These are phyloP conservation scores for Nicotiana knightiana DNA, from an alignment of 257 asterid genomes.

Conservation along the genomic window DNA sequence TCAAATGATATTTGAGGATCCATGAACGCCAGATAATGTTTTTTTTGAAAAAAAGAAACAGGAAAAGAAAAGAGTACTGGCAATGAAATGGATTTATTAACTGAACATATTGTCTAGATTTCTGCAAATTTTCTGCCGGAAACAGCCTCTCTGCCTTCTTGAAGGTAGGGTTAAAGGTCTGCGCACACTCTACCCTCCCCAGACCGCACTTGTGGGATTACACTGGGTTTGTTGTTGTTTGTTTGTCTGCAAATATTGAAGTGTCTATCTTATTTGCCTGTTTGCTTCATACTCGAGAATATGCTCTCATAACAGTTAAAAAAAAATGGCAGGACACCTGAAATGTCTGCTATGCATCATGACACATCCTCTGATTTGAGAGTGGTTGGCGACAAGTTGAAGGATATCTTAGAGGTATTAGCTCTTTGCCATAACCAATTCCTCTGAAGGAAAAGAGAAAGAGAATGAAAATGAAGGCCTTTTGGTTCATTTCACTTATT, in stretches of 20 bases:
- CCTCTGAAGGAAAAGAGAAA: background rate
- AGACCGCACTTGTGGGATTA: no score
- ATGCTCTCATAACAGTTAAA: background rate
- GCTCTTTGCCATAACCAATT: background rate
- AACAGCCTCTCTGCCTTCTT: no score
- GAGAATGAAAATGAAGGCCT: background rate
- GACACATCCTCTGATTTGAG: slow-evolving; percentile 53
- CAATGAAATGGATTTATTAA: background rate
- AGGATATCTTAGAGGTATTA: slow-evolving; percentile 44
- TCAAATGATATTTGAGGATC: background rate
- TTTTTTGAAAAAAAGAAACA: background rate
- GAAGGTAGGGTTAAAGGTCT: no score
- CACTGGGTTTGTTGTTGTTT: no score
- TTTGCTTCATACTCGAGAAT: background rate
- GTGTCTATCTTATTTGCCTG: background rate
- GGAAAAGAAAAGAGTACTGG: background rate
- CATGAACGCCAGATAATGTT: background rate
- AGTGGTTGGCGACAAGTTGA: slow-evolving; percentile 49
- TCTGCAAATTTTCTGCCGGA: no score
- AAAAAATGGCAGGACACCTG: slow-evolving; percentile 52
- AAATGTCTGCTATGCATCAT: slow-evolving; percentile 75
- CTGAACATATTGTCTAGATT: no score
- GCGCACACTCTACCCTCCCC: no score
- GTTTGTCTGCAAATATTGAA: no score
- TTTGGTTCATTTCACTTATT: slow-evolving; percentile 3